Evolutionary conservation across 2,329 filamentous ascomycete genomes (phyloP).

Genomic region (Aspergillus latus): DNA sequence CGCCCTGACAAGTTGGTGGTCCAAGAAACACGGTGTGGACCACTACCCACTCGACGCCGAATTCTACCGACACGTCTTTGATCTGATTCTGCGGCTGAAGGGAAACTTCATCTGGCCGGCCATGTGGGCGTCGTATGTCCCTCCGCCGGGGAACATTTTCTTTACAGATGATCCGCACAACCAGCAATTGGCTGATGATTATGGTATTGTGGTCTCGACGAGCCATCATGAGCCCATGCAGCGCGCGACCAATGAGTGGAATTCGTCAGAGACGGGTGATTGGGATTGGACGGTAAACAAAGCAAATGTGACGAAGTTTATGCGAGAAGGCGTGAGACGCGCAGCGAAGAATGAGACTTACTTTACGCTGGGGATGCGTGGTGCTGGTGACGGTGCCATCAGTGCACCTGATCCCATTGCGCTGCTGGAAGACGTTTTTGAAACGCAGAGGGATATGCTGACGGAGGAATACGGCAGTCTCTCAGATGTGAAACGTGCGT

Average conservation of each 20-base stretch:
- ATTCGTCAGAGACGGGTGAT: background rate
- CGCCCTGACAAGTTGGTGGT: background rate
- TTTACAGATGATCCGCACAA: background rate
- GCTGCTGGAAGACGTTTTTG: background rate
- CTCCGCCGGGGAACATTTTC: background rate
- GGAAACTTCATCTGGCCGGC: constrained; percentile 4
- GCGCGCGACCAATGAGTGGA: background rate
- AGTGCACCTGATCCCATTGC: background rate
- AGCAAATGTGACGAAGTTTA: background rate
- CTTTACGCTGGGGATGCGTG: background rate
- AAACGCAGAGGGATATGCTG: background rate
- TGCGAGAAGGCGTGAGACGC: background rate
- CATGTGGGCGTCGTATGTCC: background rate
- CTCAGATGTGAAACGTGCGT: background rate
- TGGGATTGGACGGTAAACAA: background rate
- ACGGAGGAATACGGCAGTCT: background rate
- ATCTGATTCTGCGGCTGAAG: background rate
- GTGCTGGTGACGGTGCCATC: background rate
- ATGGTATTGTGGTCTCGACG: background rate
- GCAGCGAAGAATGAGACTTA: background rate
- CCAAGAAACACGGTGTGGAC: background rate
- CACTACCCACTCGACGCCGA: background rate
- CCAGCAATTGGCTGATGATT: background rate
- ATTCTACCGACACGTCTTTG: background rate
- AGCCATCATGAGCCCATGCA: background rate